phyloP scores from a whole-genome alignment of 2,329 filamentous ascomycete genomes.

The Ophiostoma ips region DNA sequence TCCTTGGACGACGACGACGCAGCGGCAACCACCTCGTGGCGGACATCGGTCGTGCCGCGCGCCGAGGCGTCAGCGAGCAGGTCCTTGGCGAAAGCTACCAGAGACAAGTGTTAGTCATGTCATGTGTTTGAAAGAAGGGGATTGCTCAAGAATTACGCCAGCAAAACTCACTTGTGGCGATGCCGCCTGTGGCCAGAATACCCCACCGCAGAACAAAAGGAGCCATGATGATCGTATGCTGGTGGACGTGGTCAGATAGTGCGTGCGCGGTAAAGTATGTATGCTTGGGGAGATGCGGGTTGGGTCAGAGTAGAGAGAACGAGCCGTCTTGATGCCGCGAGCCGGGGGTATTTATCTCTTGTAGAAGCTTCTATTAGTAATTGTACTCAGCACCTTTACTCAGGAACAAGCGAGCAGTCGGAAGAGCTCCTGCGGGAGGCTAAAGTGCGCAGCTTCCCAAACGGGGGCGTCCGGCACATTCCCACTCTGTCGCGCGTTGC shows the following conservation, averaged over 20 bases:
- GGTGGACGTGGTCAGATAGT: no score
- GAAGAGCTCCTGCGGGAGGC: no score
- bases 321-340: no score
- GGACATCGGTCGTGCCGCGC: slow-evolving; percentile 57
- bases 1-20: slow-evolving; percentile 62
- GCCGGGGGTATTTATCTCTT: no score
- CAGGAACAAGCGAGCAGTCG: no score
- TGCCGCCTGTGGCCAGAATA: slow-evolving; percentile 46
- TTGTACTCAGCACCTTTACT: no score
- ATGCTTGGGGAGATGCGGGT: no score
- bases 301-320: no score
- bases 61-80: slow-evolving; percentile 58
- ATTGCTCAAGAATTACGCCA: neutral
- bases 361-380: no score
- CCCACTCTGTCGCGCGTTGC: neutral
- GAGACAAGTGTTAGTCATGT: neutral
- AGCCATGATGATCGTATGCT: slow-evolving; percentile 4
- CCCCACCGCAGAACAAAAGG: slow-evolving; percentile 42
- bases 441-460: slow-evolving; percentile 4
- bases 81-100: slow-evolving; percentile 55
- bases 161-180: slow-evolving; percentile 36
- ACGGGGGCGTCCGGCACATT: slow-evolving; percentile 1
- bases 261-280: no score
- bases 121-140: neutral
- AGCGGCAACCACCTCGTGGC: slow-evolving; percentile 65